phyloP scores from a whole-genome alignment of 371 early-diverging fungal genomes.

The Rhizopus sp. region DNA sequence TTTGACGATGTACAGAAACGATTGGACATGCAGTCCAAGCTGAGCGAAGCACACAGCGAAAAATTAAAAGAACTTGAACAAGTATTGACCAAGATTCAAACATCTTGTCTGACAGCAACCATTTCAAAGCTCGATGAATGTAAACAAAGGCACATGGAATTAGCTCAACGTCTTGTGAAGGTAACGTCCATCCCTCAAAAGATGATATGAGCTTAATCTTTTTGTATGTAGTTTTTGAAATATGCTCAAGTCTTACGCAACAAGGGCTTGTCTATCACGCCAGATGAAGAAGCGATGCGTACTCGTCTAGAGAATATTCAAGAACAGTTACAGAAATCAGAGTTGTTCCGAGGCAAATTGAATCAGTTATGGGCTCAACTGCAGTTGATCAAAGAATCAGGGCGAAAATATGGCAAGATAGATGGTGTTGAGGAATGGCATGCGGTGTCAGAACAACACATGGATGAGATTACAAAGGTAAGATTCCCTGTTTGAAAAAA shows the following conservation, averaged over 20 bases:
- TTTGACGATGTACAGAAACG: conserved; percentile 83
- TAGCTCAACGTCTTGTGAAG: conserved; percentile 75
- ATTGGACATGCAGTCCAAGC: conserved; percentile 66
- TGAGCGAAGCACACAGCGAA: conserved; percentile 41
- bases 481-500: not conserved
- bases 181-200: conserved; percentile 22
- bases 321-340: conserved; percentile 73
- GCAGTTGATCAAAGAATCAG: conserved; percentile 75
- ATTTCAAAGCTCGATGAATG: conserved; percentile 66
- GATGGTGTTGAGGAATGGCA: conserved; percentile 43
- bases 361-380: conserved; percentile 82
- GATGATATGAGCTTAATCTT: not conserved
- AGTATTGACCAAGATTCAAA: conserved; percentile 67
- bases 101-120: conserved; percentile 64
- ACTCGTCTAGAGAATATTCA: conserved; percentile 73
- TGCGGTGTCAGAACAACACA: conserved; percentile 42
- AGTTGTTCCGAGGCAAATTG: conserved; percentile 78
- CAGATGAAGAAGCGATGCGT: conserved; percentile 81
- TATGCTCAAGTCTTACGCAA: conserved; percentile 78
- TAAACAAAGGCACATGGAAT: conserved; percentile 72
- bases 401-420: conserved; percentile 48
- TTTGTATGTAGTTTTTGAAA: conserved; percentile 67
- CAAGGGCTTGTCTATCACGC: conserved; percentile 77
- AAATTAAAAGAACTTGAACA: conserved; percentile 67
- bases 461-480: conserved; percentile 55